Evolutionary conservation across 805 yeast genomes (phyloP), one percentile per base, ranked within the genome.

Genomic region (Candida awuae): DNA sequence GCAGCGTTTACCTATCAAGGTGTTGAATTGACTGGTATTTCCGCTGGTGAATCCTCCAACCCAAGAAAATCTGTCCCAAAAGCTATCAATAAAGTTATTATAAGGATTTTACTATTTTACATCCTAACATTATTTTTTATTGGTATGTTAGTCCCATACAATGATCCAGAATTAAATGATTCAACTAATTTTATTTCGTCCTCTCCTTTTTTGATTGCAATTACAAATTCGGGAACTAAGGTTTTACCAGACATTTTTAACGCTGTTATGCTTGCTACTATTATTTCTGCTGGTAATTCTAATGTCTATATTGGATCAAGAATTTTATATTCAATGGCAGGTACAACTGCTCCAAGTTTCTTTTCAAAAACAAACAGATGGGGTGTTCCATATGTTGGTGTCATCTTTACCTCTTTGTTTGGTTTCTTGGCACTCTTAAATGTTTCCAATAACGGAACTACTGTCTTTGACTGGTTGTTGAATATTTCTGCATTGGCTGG

Each of bases 1-100:
- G 84, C 88, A 27, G 82, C 84, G n/a, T 82, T 82, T 66, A 81
- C 88, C 20, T 81, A 72, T 58, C 87, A 80, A 62, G 88, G 88
- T 59, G 78, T 82, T 35, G 92, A 82, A 58, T 67, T 80, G 55
- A 76, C 80, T 17, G 88, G 87, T 59, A 68, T 82, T 39, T 67
- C 85, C 4, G 83, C 84, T 25, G 86, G 87, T 61, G 92, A 82
- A 61, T 68, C 81, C 36, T 67, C 68, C 21, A 77, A 77, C 55
- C 87, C 88, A 41, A 66, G 79, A 58, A 77, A 73, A 47, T 63
- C 84, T 20, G 80, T 81, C 42, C 87, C 88, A 43, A 70, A 71
- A 35, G 86, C 88, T 27, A 77, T 80, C 54, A 76, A 71, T 54
- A 78, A 78, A 50, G 86, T 81, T 28, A 68, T 80, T 41, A 63